Conservation (phyloP, 306 rosid species). For the Trichosanthes cucumerina region DNA sequence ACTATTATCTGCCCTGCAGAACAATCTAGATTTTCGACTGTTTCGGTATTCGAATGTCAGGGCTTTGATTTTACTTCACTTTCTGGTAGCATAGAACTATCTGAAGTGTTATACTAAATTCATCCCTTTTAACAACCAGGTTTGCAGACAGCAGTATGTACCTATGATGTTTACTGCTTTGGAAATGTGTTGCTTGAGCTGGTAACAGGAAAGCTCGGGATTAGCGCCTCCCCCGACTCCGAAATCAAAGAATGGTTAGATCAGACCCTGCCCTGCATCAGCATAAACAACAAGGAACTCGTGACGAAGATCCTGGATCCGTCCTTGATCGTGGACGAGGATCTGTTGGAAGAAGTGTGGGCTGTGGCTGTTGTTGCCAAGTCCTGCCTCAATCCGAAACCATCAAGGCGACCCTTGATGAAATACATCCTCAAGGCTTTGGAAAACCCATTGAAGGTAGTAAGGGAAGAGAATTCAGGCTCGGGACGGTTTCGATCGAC, state of each 20-base stretch:
- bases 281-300: slow-evolving; percentile 70
- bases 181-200: slow-evolving; percentile 90
- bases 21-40: not conserved
- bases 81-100: not conserved
- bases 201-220: slow-evolving; percentile 75
- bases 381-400: slow-evolving; percentile 85
- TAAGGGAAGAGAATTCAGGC: slow-evolving; percentile 68
- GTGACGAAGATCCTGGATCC: slow-evolving; percentile 78
- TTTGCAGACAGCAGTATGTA: slow-evolving; percentile 48
- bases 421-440: slow-evolving; percentile 77
- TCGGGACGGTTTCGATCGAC: slow-evolving; percentile 68
- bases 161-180: slow-evolving; percentile 86
- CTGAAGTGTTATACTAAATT: not conserved
- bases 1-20: not conserved
- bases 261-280: slow-evolving; percentile 49
- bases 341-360: slow-evolving; percentile 95
- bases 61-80: not conserved
- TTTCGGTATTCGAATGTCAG: not conserved
- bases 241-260: slow-evolving; percentile 54
- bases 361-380: slow-evolving; percentile 90
- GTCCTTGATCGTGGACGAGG: slow-evolving; percentile 70
- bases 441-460: slow-evolving; percentile 89
- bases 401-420: slow-evolving; percentile 82
- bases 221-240: slow-evolving; percentile 53
- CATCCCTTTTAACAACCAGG: slow-evolving; percentile 35